phyloP scores from a whole-genome alignment of 805 yeast species.

The Gaillardinia entomophila region DNA sequence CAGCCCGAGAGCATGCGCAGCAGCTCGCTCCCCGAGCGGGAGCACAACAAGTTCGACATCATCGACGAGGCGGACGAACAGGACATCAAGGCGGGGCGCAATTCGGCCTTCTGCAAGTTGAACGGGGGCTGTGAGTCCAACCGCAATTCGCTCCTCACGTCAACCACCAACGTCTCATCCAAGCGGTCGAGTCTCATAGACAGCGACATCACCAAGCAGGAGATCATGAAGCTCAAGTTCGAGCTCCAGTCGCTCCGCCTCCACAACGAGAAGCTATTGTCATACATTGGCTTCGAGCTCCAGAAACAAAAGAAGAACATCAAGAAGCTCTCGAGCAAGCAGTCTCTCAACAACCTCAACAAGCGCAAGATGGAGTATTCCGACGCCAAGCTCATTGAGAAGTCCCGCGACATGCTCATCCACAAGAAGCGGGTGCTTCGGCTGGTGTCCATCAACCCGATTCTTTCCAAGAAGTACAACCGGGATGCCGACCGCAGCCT shows the following conservation, averaged over 20 bases:
- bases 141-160: constrained; percentile 6
- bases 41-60: constrained; percentile 6
- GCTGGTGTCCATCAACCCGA: constrained; percentile 28
- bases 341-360: constrained; percentile 19
- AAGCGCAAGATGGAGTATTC: constrained; percentile 37
- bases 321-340: constrained; percentile 32
- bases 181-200: constrained; percentile 24
- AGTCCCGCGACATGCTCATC: constrained; percentile 40
- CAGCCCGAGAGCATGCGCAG: constrained; percentile 13
- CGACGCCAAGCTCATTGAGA: constrained; percentile 47
- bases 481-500: not conserved
- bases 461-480: constrained; percentile 5
- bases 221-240: constrained; percentile 45
- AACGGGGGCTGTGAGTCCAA: constrained; percentile 17
- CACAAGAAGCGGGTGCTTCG: constrained; percentile 38
- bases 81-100: constrained; percentile 5
- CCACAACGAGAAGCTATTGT: constrained; percentile 51
- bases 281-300: constrained; percentile 52
- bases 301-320: constrained; percentile 43
- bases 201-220: constrained; percentile 35
- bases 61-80: constrained; percentile 6
- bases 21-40: constrained; percentile 24
- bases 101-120: constrained; percentile 23
- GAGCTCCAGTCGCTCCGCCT: constrained; percentile 48
- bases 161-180: constrained; percentile 19